Evolutionary conservation across 257 asterid species (phyloP), one percentile per base, ranked within the genome.

Genomic region (Echites panduratus): DNA sequence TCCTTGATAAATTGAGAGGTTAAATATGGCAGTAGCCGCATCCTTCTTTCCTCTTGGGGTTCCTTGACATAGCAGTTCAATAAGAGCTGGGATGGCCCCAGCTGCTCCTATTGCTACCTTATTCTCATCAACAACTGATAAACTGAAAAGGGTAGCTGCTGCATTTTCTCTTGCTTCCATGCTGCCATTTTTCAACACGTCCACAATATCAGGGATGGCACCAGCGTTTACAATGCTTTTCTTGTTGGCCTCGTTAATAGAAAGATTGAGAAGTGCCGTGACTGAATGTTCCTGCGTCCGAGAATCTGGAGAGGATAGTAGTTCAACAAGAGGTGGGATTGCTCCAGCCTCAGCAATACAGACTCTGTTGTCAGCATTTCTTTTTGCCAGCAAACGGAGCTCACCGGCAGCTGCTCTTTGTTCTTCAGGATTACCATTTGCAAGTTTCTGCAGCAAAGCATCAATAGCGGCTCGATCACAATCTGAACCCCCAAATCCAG

Each of bases 331-430:
- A 1, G 87, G 80, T 9, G 99, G 98, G 32, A 95, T 95, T 11
- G 97, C 96, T 62, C 99, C 99, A 3, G 99, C 97, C 66, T 86
- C 96, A 7, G 96, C 99, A 35, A 94, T 89, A 72, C 96, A 88
- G n/a, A 91, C 88, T 75, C 98, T 70, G 80, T 94, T 94, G 73
- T 87, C 99, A 5, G 96, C 97, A 26, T 94, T 94, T 80, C 99
- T 78, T 80, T 94, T 94, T 9, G 99, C 99, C n/a, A 94, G 88
- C 76, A 94, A 75, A 64, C 99, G 99, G 66, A 94, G 93, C 88
- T 94, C 99, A 13, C 97, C 99, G 1, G 99, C 89, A 47, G 99
- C 89, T 16, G 99, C 96, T 75, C 97, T 78, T 83, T 91, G 96
- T 74, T 87, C 93, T 62, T 91, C 97, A 0, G 85, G 78, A 72